A percentile compares a stretch with the other conserved stretches of the same genome.
These are phyloP conservation scores for Exophiala spinifera DNA, from an alignment of 2,329 filamentous ascomycete genomes.

Conservation along the genomic window DNA sequence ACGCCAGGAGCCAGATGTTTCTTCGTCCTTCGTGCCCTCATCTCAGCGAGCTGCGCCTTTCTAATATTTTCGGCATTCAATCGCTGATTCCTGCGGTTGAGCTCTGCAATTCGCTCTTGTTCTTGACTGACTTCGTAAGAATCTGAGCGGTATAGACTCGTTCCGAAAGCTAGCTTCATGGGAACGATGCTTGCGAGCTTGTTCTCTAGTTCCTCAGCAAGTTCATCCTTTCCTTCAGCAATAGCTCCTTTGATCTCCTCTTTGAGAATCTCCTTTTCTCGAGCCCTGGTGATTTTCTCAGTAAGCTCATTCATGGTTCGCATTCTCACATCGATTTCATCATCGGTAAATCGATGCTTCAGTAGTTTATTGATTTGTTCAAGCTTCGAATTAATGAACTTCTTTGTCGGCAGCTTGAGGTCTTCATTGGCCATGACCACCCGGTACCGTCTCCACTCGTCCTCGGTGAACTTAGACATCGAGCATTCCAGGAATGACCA, in stretches of 20 bases:
- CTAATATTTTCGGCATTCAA: conserved; percentile 87
- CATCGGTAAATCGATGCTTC: conserved; percentile 76
- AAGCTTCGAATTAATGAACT: conserved; percentile 67
- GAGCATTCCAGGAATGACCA: conserved; percentile 92
- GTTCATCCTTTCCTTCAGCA: conserved; percentile 60
- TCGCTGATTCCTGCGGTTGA: conserved; percentile 81
- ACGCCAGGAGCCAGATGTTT: conserved; percentile 34
- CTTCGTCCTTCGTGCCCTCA: conserved; percentile 54
- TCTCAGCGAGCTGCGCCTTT: conserved; percentile 81
- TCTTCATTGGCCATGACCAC: conserved; percentile 69
- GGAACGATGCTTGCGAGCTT: conserved; percentile 46
- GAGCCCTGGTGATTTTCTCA: conserved; percentile 59
- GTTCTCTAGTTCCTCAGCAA: conserved; percentile 47
- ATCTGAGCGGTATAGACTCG: conserved; percentile 59
- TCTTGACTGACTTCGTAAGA: conserved; percentile 52
- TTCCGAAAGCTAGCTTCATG: conserved; percentile 71
- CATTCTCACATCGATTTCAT: conserved; percentile 77
- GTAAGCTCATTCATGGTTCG: conserved; percentile 66
- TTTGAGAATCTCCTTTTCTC: conserved; percentile 65
- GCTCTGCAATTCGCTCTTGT: conserved; percentile 75
- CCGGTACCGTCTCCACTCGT: conserved; percentile 78
- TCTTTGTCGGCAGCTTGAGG: conserved; percentile 70
- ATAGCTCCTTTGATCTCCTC: conserved; percentile 66
- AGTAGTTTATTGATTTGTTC: conserved; percentile 76
- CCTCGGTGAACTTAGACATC: conserved; percentile 77